These are phyloP conservation scores for Curvularia sp. DNA, from an alignment of 2,329 filamentous ascomycete genomes.

Conservation along the genomic window DNA sequence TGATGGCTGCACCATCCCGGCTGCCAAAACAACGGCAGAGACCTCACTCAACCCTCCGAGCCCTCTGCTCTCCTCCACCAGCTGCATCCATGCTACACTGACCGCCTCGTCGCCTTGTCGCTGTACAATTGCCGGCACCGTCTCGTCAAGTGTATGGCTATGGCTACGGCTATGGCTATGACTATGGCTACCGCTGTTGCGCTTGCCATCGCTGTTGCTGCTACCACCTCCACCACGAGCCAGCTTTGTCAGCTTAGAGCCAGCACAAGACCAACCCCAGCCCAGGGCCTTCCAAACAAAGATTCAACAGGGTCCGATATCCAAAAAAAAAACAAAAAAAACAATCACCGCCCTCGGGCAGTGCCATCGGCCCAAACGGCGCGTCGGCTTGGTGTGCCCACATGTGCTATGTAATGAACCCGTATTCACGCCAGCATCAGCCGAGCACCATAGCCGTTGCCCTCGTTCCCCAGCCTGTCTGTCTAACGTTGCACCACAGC, in stretches of 20 bases:
- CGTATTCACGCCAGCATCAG: slow-evolving; percentile 25
- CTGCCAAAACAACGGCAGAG: slow-evolving; percentile 6
- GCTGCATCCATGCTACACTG: slow-evolving; percentile 11
- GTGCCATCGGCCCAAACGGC: neutral
- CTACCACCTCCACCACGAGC: neutral
- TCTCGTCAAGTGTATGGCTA: neutral
- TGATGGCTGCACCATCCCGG: slow-evolving; percentile 15
- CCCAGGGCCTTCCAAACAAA: neutral
- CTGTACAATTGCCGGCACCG: too few species aligned
- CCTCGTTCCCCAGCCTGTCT: neutral
- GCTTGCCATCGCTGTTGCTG: neutral
- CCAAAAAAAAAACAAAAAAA: neutral
- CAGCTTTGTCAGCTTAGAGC: neutral
- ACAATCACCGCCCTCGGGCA: neutral
- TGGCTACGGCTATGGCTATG: too few species aligned
- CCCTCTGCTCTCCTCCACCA: too few species aligned
- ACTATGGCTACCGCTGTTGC: too few species aligned
- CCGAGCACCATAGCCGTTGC: slow-evolving; percentile 8
- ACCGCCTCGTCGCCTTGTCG: neutral
- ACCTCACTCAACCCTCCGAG: slow-evolving; percentile 1
- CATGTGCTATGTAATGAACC: too few species aligned
- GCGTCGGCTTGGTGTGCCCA: neutral
- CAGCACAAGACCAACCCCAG: neutral
- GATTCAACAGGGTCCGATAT: neutral
- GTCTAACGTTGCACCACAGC: neutral